These are phyloP conservation scores for Aspergillus sp. DNA, from an alignment of 2,329 filamentous ascomycete genomes.

Conservation along the genomic window DNA sequence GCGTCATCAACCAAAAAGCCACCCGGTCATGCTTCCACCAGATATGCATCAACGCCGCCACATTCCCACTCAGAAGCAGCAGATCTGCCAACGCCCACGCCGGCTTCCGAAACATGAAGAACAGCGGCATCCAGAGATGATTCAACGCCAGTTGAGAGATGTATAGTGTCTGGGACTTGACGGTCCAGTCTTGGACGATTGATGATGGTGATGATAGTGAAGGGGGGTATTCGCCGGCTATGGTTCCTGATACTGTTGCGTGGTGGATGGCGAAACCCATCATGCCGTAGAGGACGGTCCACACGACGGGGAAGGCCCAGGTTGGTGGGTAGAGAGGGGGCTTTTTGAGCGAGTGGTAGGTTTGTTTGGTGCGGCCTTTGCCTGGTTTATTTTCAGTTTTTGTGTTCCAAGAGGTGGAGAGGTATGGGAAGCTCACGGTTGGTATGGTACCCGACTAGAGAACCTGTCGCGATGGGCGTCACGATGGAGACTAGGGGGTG, in stretches of 20 bases:
- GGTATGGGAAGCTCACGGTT: conserved; percentile 25
- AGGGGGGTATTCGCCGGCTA: conserved; percentile 48
- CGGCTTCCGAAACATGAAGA: conserved; percentile 77
- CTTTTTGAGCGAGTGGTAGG: conserved; percentile 42
- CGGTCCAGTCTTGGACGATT: conserved; percentile 59
- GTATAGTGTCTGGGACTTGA: conserved; percentile 76
- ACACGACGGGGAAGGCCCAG: conserved; percentile 60
- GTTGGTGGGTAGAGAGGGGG: conserved; percentile 59
- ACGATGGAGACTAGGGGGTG: conserved; percentile 33
- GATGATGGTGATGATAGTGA: conserved; percentile 26
- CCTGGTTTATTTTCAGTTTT: conserved; percentile 11
- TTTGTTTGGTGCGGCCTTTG: conserved; percentile 33
- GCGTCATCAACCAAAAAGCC: conserved; percentile 72
- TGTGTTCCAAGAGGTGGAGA: too few species aligned
- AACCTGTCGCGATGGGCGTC: conserved; percentile 31
- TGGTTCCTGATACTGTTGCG: conserved; percentile 65
- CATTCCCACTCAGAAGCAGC: conserved; percentile 68
- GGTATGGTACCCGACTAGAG: conserved; percentile 32
- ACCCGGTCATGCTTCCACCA: conserved; percentile 74
- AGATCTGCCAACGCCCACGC: conserved; percentile 75
- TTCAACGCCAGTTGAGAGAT: conserved; percentile 84
- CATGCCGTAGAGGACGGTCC: conserved; percentile 61
- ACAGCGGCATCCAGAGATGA: conserved; percentile 87
- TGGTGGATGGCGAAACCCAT: conserved; percentile 92
- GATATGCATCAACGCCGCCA: conserved; percentile 71